Evolutionary conservation across 2,329 filamentous ascomycete genomes (phyloP), one percentile per base, ranked within the genome.

Genomic region (Trichoderma simmonsii): DNA sequence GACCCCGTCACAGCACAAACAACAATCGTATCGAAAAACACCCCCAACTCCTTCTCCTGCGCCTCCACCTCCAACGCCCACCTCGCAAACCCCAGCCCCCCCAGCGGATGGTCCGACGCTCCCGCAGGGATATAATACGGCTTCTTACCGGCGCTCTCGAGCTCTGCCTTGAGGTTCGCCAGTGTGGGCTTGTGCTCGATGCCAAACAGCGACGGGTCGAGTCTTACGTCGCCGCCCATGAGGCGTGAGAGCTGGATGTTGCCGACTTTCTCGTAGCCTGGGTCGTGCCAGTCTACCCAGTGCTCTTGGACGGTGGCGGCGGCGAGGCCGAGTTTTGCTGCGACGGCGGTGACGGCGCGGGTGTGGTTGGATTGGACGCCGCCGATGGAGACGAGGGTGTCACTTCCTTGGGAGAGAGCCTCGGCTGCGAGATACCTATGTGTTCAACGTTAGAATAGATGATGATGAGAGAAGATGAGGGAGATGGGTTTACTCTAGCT

Each of bases 91-190:
- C 91, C 91, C 18, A 93, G 79, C 0, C 91, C 91, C 3, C 91
- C 91, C 0, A 92, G 83, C 0, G 89, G 89, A 78, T 93, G 91
- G 78, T 92, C 90, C 0, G 88, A 91, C 1, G 91, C 91, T 0
- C 91, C 91, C 0, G 91, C 90, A 4, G 91, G 91, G 74, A 93
- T 92, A 77, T 91, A 91, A 77, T 93, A 93, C 0, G 91, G 89
- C 78, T 87, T 90, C 48, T 86, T 85, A 0, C 89, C 91, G 1
- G 78, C 78, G 0, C 76, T 78, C 71, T 83, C 80, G 18, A 90
- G 85, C 76, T 90, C 87, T 15, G 85, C 81, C 56, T 86, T 84
- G 4, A 91, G 82, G 1, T 83, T 79, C 64, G 85, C 83, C 4
- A 91, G 84, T 0, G 89, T 90, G 0, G 82, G 80, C 81, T 92